A percentile compares a stretch with the other conserved stretches of the same genome.
phyloP scores from a whole-genome alignment of 352 stramenopile genomes.

The Globisporangium iwayamae region DNA sequence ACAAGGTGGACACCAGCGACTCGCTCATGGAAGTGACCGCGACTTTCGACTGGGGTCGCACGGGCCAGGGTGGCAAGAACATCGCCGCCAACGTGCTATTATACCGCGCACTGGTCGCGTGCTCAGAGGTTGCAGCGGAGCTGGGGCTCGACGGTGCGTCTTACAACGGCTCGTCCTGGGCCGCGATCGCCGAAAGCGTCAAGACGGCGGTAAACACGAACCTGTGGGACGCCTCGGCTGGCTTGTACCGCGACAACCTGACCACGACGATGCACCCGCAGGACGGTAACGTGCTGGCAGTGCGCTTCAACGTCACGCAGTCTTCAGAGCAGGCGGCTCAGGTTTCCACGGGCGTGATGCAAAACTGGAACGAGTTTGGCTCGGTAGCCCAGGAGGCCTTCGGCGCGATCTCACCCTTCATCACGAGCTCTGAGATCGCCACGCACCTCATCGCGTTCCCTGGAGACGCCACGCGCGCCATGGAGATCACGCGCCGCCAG shows the following conservation, averaged over 20 bases:
- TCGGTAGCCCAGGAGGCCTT: not conserved
- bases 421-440: not conserved
- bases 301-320: not conserved
- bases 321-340: not conserved
- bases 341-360: not conserved
- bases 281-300: not conserved
- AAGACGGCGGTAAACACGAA: not conserved
- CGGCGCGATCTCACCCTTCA: not conserved
- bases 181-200: not conserved
- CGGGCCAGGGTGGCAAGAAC: slow-evolving; percentile 35
- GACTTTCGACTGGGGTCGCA: slow-evolving; percentile 26
- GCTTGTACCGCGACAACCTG: not conserved
- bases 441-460: not conserved
- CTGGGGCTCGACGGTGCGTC: not conserved
- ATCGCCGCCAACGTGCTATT: slow-evolving; percentile 33
- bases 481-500: slow-evolving; percentile 1
- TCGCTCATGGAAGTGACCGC: slow-evolving; percentile 24
- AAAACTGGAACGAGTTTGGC: not conserved
- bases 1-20: not conserved
- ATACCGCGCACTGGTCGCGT: slow-evolving; percentile 24
- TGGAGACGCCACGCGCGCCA: not conserved
- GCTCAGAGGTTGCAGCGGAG: not conserved
- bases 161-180: not conserved
- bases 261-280: slow-evolving; percentile 1
- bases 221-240: not conserved